phyloP scores from a whole-genome alignment of 805 yeast species.

The Wickerhamomyces sydowiorum region DNA sequence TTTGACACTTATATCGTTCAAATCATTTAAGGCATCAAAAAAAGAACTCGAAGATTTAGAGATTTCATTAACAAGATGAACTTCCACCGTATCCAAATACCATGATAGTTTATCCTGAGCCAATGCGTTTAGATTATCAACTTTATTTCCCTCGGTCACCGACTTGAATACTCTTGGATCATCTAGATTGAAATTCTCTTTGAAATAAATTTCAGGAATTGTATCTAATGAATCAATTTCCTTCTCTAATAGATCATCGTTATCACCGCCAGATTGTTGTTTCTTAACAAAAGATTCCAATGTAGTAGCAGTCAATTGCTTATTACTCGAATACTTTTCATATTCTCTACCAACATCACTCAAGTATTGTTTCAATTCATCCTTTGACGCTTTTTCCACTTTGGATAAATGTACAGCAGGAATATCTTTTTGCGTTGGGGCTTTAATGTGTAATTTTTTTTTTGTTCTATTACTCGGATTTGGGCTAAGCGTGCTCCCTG shows the following conservation, averaged over 20 bases:
- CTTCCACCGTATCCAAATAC: constrained; percentile 81
- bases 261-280: constrained; percentile 9
- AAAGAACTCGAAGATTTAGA: constrained; percentile 81
- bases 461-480: constrained; percentile 23
- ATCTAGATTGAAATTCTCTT: constrained; percentile 69
- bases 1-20: constrained; percentile 54
- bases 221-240: constrained; percentile 25
- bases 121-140: constrained; percentile 44
- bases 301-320: constrained; percentile 34
- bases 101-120: constrained; percentile 76
- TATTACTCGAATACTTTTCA: constrained; percentile 35
- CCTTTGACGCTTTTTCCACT: constrained; percentile 37
- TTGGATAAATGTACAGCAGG: constrained; percentile 71
- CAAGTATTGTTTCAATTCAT: constrained; percentile 39
- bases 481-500: constrained; percentile 18
- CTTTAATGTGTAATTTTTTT: constrained; percentile 42
- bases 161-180: constrained; percentile 79
- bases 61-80: constrained; percentile 74
- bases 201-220: constrained; percentile 69
- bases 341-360: constrained; percentile 38
- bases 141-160: constrained; percentile 58
- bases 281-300: constrained; percentile 13
- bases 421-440: constrained; percentile 79
- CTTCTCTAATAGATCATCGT: constrained; percentile 14
- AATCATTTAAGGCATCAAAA: constrained; percentile 76